phyloP scores from a whole-genome alignment of 371 early-diverging fungal species.

The Apophysomyces sp. region DNA sequence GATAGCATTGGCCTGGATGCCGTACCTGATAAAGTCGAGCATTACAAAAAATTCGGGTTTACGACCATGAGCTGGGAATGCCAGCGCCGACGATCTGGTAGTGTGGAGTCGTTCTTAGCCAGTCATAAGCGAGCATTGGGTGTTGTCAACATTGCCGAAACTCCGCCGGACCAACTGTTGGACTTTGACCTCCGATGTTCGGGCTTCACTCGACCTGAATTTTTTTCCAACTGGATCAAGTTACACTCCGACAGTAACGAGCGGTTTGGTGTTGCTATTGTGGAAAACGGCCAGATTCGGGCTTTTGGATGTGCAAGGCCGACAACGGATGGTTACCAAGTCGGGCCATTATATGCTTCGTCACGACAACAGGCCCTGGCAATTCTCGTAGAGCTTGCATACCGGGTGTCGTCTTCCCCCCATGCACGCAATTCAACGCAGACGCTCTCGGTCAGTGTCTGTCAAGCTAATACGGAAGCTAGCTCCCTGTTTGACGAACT shows the following conservation, averaged over 20 bases:
- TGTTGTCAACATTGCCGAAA: not conserved
- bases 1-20: slow-evolving; percentile 26
- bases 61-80: slow-evolving; percentile 16
- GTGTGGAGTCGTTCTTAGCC: not conserved
- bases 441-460: not conserved
- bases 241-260: not conserved
- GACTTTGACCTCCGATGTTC: not conserved
- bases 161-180: not conserved
- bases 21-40: slow-evolving; percentile 24
- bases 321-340: not conserved
- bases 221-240: not conserved
- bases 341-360: not conserved
- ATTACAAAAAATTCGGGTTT: slow-evolving; percentile 31
- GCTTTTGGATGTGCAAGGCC: not conserved
- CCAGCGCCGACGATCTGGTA: slow-evolving; percentile 16
- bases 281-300: not conserved
- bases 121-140: not conserved
- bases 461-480: not conserved
- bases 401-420: not conserved
- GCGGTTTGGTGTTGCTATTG: not conserved
- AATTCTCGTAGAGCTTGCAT: not conserved
- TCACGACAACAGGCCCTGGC: not conserved
- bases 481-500: not conserved
- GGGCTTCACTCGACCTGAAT: not conserved
- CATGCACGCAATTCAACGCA: not conserved